Base-by-base conservation (phyloP, 2,329 filamentous ascomycete genomes). In the Metarhizium guizhouense region DNA sequence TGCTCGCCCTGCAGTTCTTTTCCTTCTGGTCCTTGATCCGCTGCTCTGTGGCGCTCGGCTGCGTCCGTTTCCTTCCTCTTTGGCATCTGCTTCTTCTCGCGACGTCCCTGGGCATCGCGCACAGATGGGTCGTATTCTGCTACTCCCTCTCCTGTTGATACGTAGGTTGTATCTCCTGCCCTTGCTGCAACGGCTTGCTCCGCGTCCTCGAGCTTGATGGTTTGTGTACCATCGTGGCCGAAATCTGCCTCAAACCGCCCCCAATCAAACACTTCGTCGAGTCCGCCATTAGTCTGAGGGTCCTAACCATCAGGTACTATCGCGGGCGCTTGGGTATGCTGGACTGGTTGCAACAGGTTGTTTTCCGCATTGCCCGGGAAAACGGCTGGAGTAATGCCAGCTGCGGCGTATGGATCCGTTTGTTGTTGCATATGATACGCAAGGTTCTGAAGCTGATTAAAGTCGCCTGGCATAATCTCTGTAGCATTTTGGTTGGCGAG, bases 91-190 rank as follows among this genome's bases (percentile, higher is more conserved):
- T 43, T 57, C 56, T 53, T 57, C 4, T 50, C 45, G 14, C 32
- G 42, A 3, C 49, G 53, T 25, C 53, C 53, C 51, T 53, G 45
- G 14, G 53, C 50, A 10, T 55, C 53, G 25, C 53, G 51, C 29
- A 32, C 56, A 7, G 43, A 11, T 2, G 36, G n/a, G 40, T 57
- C 29, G 16, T 10, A 11, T 29, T 47, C 42, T 10, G 40, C 18
- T 1, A 16, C 13, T 34, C 16, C 14, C 30, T 34, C 6, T 36
- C 36, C n/a, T 11, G 29, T 14, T 29, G 45, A 10, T 7, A 7
- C 45, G 6, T 6, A 6, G 42, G 4, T 25, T 11, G 16, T 20
- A 6, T 14, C n/a, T 25, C 6, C 5, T 25, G 16, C n/a, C 18
- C 42, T 18, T 11, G 7, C 18, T 18, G 42, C 42, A 20, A 16